Evolutionary conservation across 495 filamentous ascomycete species (phyloP), one percentile per base, ranked within the genome.

Genomic region (Aspergillus funiculosus): DNA sequence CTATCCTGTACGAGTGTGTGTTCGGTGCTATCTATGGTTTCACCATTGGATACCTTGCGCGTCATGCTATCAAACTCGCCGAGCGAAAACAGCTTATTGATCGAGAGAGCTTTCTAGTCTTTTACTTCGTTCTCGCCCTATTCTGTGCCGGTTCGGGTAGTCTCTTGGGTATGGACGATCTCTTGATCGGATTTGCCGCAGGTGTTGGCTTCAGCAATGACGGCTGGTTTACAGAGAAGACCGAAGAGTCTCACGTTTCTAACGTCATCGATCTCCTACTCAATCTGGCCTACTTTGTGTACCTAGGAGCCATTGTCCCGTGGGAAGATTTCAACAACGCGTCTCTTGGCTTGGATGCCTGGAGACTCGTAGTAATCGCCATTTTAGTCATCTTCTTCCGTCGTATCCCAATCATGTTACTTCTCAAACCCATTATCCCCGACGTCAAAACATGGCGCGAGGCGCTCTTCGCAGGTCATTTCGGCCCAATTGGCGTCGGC

Each of bases 381-480:
- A 64, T 99, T 22, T 78, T 97, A 39, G 88, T 99, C 50, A 82
- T 99, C 41, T 80, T 99, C 48, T 97, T 99, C 76, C 86, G 94
- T 34, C 85, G 94, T 9, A 95, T 99, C 29, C 94, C 94, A 0
- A 85, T 95, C 59, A 96, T 99, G 92, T 61, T 99, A 67, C 62
- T 79, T 0, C 66, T 97, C 29, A 97, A 97, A 59, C 91, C 94
- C 0, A 19, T 97, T 5, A 95, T 99, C 61, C 92, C 92, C 5
- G 94, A 97, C 60, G 79, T 99, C 49, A 97, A 96, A 64, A 96
- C 92, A 0, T 99, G 94, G 94, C 85, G 94, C 43, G 94, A 99
- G 63, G 90, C 92, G 19, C 75, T 97, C 10, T 99, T 99, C 62
- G 94, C 94, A 20, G 94, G 94, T 6, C 94, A 99, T 63, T 99